phyloP scores from a whole-genome alignment of 2,329 filamentous ascomycete genomes.

The Teratosphaeria pseudoeucalypti region DNA sequence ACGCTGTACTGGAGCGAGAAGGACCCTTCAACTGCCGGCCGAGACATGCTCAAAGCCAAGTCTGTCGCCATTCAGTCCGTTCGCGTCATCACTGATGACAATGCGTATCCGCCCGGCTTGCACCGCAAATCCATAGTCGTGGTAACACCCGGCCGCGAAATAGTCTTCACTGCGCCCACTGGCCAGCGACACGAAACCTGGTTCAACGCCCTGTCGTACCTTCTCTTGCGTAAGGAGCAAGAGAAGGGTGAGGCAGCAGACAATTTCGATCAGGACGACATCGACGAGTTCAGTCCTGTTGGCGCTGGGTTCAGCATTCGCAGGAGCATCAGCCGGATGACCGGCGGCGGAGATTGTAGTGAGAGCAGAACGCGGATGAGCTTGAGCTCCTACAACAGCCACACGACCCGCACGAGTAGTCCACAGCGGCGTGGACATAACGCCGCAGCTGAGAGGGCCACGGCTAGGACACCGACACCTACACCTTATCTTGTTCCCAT shows the following conservation, averaged over 20 bases:
- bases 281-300: slow-evolving; percentile 69
- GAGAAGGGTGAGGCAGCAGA: slow-evolving; percentile 40
- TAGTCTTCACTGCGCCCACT: slow-evolving; percentile 92
- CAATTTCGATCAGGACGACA: slow-evolving; percentile 48
- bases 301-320: slow-evolving; percentile 26
- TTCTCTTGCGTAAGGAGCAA: slow-evolving; percentile 62
- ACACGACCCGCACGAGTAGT: slow-evolving; percentile 56
- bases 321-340: slow-evolving; percentile 42
- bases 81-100: slow-evolving; percentile 84
- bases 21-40: slow-evolving; percentile 71
- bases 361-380: slow-evolving; percentile 23
- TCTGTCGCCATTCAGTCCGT: slow-evolving; percentile 91
- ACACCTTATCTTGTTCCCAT: slow-evolving; percentile 1
- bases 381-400: slow-evolving; percentile 31
- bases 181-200: slow-evolving; percentile 94
- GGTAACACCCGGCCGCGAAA: slow-evolving; percentile 72
- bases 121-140: slow-evolving; percentile 90
- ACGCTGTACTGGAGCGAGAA: slow-evolving; percentile 94
- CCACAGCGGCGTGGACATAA: slow-evolving; percentile 32
- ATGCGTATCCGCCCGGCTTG: slow-evolving; percentile 86
- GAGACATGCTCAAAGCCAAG: slow-evolving; percentile 68
- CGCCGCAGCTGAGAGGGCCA: neutral
- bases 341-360: slow-evolving; percentile 36
- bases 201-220: slow-evolving; percentile 94
- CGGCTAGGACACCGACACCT: slow-evolving; percentile 7